These are phyloP conservation scores for Candida sanyaensis DNA, from an alignment of 1,139 yeast genomes.

Conservation along the genomic window DNA sequence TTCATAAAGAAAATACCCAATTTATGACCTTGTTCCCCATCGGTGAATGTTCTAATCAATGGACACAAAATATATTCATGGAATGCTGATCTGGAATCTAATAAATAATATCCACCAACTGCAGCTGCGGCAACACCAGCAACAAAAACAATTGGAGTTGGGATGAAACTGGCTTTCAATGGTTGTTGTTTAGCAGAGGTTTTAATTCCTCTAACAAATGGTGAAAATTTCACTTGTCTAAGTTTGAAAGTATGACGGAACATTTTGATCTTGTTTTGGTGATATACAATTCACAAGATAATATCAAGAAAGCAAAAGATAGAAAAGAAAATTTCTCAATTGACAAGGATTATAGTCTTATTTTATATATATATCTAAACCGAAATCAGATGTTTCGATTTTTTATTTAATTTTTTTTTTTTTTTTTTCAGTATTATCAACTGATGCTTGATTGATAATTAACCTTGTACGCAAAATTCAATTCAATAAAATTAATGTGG, in stretches of 20 bases:
- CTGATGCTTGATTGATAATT: neutral
- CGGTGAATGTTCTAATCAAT: slow-evolving; percentile 64
- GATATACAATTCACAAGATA: too few relatives aligned
- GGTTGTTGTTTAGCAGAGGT: neutral
- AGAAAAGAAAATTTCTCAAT: neutral
- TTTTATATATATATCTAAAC: too few relatives aligned
- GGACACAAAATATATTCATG: slow-evolving; percentile 86
- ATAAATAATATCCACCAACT: slow-evolving; percentile 40
- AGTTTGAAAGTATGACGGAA: neutral
- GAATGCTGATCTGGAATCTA: slow-evolving; percentile 80
- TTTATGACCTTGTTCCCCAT: slow-evolving; percentile 83
- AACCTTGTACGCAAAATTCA: too few relatives aligned
- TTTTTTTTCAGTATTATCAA: neutral
- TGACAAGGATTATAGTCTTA: neutral
- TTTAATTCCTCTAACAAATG: neutral
- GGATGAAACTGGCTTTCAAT: slow-evolving; percentile 27
- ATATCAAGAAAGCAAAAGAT: too few relatives aligned
- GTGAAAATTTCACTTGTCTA: neutral
- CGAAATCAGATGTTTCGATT: neutral
- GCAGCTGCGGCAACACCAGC: slow-evolving; percentile 29
- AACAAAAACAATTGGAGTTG: slow-evolving; percentile 25
- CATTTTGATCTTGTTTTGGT: neutral
- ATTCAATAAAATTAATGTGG: too few relatives aligned
- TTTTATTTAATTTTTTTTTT: neutral
- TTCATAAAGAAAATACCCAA: slow-evolving; percentile 73